These are phyloP conservation scores for Salmacisia buchloeana DNA, from an alignment of 1,284 basidiomycete species.

Conservation along the genomic window DNA sequence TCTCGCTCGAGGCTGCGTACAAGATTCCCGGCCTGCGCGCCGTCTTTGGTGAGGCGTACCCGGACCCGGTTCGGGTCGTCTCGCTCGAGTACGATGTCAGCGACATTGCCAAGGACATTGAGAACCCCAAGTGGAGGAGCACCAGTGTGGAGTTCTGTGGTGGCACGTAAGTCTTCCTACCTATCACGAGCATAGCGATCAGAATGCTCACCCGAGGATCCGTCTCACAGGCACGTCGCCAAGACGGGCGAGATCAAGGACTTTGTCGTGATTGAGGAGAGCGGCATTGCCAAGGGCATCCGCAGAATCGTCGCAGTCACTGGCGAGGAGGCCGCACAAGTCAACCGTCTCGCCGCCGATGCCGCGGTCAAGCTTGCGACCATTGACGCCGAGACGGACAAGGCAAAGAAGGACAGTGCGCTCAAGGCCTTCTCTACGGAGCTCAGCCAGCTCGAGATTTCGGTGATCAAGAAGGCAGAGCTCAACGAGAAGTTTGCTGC, in stretches of 20 bases:
- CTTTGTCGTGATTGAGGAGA: constrained; percentile 89
- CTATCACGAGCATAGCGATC: constrained; percentile 59
- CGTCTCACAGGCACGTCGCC: constrained; percentile 67
- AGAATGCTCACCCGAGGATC: neutral
- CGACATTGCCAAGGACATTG: constrained; percentile 75
- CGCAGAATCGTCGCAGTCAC: constrained; percentile 90
- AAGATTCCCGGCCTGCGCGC: constrained; percentile 89
- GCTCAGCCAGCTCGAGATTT: constrained; percentile 83
- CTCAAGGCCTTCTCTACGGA: constrained; percentile 81
- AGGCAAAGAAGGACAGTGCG: constrained; percentile 70
- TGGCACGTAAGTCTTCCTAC: constrained; percentile 66
- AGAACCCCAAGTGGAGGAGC: constrained; percentile 79
- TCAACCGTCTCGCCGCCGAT: constrained; percentile 65
- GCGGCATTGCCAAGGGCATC: constrained; percentile 95
- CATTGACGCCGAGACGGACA: constrained; percentile 65
- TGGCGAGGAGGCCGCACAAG: constrained; percentile 82
- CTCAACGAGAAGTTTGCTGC: constrained; percentile 69
- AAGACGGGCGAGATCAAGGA: constrained; percentile 94
- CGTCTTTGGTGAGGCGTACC: constrained; percentile 96
- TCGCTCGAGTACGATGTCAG: constrained; percentile 79
- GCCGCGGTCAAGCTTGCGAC: constrained; percentile 64
- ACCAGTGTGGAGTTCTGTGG: constrained; percentile 97
- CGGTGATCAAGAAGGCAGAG: constrained; percentile 72
- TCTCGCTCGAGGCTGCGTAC: constrained; percentile 72
- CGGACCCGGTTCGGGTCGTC: constrained; percentile 93